Base-by-base conservation (phyloP, 2,329 filamentous ascomycete genomes). In the Epichloe uncinata region DNA sequence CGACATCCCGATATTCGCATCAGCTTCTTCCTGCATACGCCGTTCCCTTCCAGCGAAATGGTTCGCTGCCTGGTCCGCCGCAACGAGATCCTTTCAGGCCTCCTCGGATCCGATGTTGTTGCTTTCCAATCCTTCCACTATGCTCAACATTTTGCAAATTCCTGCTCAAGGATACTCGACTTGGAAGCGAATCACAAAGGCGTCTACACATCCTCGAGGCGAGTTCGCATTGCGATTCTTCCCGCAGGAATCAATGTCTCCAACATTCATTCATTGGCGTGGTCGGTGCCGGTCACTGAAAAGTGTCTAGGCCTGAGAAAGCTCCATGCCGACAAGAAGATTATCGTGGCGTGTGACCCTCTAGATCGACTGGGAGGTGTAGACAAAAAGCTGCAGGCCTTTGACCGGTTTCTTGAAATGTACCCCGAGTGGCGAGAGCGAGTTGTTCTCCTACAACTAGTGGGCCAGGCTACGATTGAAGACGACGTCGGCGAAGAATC, bases 61-160 rank as follows among this genome's bases (percentile, higher is more conserved):
- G 79, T 96, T 64, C 81, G 89, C 42, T 95, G 89, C 64, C 73
- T 96, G 50, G 85, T 86, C 33, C 81, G 87, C 56, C 81, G 91
- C 56, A 95, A 95, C 66, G 87, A 95, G 63, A 75, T 97, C 5
- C 73, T 97, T 9, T 87, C 91, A 56, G 91, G 91, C 40, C 80
- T 95, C 41, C 74, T 97, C 42, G 89, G 90, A 15, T 80, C 90
- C 48, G 95, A 95, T 66, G 82, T 96, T 72, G 79, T 97, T 55
- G 89, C 87, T 1, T 95, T 97, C 70, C 91, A 96, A 66, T 91
- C 89, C 5, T 91, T 87, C 69, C 93, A 88, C 64, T 96, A 95
- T 66, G 90, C 89, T 9, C 82, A 89, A 18, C 91, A 96, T 65
- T 96, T 97, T 65, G 81, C 87, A 30, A 95, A 87, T 55, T 95